Conservation (phyloP, 306 rosid species). For the Styphnolobium japonicum region DNA sequence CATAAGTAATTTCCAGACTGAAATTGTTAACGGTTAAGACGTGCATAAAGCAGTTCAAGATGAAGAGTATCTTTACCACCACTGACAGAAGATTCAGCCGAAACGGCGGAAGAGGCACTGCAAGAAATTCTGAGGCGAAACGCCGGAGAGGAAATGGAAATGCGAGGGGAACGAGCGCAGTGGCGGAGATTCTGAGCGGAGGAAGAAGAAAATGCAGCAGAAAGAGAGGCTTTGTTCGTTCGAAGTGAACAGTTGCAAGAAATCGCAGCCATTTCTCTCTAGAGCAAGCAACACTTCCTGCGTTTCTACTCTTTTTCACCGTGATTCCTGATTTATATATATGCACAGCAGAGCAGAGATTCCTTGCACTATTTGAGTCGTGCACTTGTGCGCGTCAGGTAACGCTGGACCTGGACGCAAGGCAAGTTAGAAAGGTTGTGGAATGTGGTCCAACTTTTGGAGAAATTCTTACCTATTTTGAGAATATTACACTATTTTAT, state of each 20-base stretch:
- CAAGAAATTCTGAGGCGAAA: conserved; percentile 49
- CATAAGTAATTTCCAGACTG: background rate
- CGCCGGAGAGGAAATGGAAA: conserved; percentile 28
- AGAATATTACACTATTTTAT: too few species aligned
- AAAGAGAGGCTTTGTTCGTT: conserved; percentile 33
- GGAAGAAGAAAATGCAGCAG: conserved; percentile 28
- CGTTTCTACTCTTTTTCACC: background rate
- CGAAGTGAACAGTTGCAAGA: conserved; percentile 33
- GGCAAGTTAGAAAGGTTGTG: too few species aligned
- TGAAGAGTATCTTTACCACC: conserved; percentile 35
- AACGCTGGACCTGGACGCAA: too few species aligned
- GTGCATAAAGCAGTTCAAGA: background rate
- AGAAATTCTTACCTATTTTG: too few species aligned
- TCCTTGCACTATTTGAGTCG: too few species aligned
- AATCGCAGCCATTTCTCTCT: conserved; percentile 51
- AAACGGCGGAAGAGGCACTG: conserved; percentile 42
- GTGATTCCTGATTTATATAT: background rate
- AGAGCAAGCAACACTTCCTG: background rate
- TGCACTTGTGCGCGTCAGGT: too few species aligned
- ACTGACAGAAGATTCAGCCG: background rate
- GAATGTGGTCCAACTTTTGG: too few species aligned
- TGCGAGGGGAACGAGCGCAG: conserved; percentile 19
- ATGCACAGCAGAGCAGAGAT: too few species aligned
- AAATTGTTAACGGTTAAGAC: background rate
- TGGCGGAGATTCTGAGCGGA: conserved; percentile 35